Evolutionary conservation across 305 asterid species (phyloP), one percentile per base, ranked within the genome.

Genomic region (Solanum chacoense): DNA sequence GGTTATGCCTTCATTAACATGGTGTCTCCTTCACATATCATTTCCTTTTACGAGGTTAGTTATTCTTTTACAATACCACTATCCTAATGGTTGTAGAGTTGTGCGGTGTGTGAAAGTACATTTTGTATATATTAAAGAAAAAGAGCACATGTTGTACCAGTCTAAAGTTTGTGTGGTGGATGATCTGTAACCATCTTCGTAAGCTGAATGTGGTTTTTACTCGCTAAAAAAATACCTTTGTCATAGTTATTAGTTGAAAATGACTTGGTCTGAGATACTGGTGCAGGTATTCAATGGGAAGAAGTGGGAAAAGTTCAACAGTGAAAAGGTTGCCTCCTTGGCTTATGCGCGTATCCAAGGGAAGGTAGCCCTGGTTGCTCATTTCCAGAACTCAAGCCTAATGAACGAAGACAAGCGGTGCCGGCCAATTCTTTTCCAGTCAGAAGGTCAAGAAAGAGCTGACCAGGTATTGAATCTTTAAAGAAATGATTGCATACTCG

Each of bases 271-370:
- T 69, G 78, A 67, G 29, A 32, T 83, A 65, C 24, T 67, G 72
- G 42, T 42, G 79, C 92, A 98, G 99, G 98, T 91, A 88, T 95
- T 98, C 89, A 95, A 96, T 88, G 99, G 99, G 90, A 98, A 94
- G 96, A 98, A 94, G 93, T 97, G 99, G 99, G 99, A 96, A 75
- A 98, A 95, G 91, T 98, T 98, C 73, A 98, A 96, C 67, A 96
- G 99, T 55, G 99, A 95, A 88, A 98, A 98, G 92, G 98, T 98
- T 88, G 98, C 98, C 28, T 95, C 97, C 12, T 94, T 96, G 93
- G 99, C 99, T 59, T 98, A 98, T 87, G 99, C 99, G 2, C 95
- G 99, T 88, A 98, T 98, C 90, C 99, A 98, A 89, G 99, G 99
- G 76, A 98, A 95, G 88, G 89, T 88, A 29, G 97, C 99, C 36